Conservation (phyloP, 768 basidiomycete genomes). For the Rickenella mellea region DNA sequence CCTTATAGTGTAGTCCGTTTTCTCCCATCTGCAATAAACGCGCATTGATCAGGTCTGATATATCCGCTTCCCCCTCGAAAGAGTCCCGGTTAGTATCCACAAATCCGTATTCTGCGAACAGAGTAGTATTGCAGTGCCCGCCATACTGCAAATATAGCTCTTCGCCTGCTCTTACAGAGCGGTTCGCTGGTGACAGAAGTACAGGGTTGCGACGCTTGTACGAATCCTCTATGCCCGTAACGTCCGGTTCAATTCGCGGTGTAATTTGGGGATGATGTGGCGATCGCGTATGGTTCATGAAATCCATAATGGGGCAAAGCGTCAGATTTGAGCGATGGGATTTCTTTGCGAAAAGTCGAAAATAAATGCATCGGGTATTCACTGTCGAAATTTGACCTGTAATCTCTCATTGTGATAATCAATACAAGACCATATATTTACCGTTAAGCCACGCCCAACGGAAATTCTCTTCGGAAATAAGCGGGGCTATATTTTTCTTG, state of each 20-base stretch:
- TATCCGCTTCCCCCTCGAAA: conserved; percentile 2
- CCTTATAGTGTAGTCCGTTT: not conserved
- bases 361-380: conserved; percentile 86
- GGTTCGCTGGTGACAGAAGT: conserved; percentile 38
- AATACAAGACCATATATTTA: conserved; percentile 21
- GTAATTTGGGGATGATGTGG: conserved; percentile 30
- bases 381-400: conserved; percentile 34
- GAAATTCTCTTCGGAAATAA: conserved; percentile 35
- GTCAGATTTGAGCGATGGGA: conserved; percentile 71
- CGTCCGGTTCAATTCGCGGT: conserved; percentile 26
- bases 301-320: conserved; percentile 83
- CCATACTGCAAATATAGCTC: conserved; percentile 80
- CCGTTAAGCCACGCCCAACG: conserved; percentile 93
- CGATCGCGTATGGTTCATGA: conserved; percentile 68
- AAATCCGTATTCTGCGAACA: conserved; percentile 92
- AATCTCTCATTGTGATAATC: not conserved
- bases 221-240: conserved; percentile 25
- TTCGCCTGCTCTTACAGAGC: conserved; percentile 35
- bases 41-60: not conserved
- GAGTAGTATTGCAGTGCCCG: conserved; percentile 59
- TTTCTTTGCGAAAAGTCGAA: conserved; percentile 38
- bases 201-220: conserved; percentile 30
- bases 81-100: conserved; percentile 24
- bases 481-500: too few species aligned
- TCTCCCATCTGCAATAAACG: not conserved